These are phyloP conservation scores for Gardenia jasminoides DNA, from an alignment of 257 asterid species.

Conservation along the genomic window DNA sequence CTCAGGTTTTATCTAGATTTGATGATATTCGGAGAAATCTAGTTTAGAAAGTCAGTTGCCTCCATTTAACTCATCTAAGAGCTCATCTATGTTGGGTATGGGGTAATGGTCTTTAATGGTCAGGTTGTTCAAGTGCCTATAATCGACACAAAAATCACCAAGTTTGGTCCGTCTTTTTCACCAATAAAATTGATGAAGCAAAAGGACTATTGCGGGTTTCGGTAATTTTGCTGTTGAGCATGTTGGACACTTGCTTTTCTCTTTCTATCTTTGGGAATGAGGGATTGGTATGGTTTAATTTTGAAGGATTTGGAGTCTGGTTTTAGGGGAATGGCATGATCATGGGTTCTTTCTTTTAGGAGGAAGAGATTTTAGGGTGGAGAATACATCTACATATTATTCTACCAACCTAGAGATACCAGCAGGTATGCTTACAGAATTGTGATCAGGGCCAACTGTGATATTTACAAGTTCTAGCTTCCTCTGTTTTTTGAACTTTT, in stretches of 20 bases:
- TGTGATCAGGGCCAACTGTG: too few species aligned
- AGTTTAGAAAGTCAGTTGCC: neutral
- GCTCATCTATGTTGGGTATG: neutral
- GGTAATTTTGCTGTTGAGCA: neutral
- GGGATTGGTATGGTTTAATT: neutral
- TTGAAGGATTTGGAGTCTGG: neutral
- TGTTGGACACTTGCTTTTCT: neutral
- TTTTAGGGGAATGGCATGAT: neutral
- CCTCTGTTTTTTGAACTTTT: neutral
- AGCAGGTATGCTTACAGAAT: too few species aligned
- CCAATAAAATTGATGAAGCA: neutral
- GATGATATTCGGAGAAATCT: neutral
- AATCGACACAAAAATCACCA: neutral
- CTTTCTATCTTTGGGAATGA: neutral
- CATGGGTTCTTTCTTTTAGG: fast-evolving
- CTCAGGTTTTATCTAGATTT: neutral
- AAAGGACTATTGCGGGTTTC: neutral
- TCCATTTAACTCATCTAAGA: neutral
- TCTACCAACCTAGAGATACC: fast-evolving
- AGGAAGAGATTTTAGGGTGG: neutral
- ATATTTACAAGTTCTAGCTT: too few species aligned
- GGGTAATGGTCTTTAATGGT: neutral
- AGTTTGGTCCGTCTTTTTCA: neutral
- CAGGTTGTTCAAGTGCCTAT: neutral
- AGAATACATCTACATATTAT: neutral